Evolutionary conservation across 352 stramenopile species (phyloP).

Genomic region (Pythium scleroteichum): DNA sequence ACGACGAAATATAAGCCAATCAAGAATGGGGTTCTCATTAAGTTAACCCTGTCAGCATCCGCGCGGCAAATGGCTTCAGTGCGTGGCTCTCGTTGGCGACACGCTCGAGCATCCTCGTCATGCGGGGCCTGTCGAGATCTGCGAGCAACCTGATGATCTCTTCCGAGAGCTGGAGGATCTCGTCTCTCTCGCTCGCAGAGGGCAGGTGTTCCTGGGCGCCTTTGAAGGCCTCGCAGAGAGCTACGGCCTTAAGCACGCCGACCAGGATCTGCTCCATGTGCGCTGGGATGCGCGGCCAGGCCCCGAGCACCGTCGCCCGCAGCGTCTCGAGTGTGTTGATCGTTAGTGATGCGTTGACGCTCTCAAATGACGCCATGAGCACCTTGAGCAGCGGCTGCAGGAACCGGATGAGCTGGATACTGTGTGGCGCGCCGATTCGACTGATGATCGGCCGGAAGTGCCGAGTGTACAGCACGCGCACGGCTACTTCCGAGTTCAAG

Average conservation of each 20-base stretch:
- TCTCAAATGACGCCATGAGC: constrained; percentile 64
- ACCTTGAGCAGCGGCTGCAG: constrained; percentile 82
- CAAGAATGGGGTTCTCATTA: not conserved
- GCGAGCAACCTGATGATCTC: constrained; percentile 24
- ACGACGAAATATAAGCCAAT: constrained; percentile 6
- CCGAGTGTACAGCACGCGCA: constrained; percentile 61
- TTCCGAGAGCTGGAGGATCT: constrained; percentile 17
- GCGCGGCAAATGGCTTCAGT: constrained; percentile 24
- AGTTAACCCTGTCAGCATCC: constrained; percentile 2
- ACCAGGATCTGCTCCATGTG: constrained; percentile 73
- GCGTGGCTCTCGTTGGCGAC: constrained; percentile 19
- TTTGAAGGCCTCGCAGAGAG: constrained; percentile 68
- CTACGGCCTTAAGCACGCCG: constrained; percentile 64
- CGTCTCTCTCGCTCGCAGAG: constrained; percentile 8
- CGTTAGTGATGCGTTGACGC: constrained; percentile 49
- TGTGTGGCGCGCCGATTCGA: constrained; percentile 63
- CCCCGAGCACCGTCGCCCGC: constrained; percentile 46
- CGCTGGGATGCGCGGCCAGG: constrained; percentile 69
- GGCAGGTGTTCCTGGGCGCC: constrained; percentile 20
- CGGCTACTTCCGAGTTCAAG: constrained; percentile 52
- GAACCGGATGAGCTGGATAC: constrained; percentile 70
- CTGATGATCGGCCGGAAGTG: constrained; percentile 47
- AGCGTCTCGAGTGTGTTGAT: constrained; percentile 64
- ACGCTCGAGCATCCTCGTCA: constrained; percentile 15
- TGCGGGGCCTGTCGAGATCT: constrained; percentile 11